phyloP scores from a whole-genome alignment of 805 yeast genomes.

The Saccharomycopsis babjevae region DNA sequence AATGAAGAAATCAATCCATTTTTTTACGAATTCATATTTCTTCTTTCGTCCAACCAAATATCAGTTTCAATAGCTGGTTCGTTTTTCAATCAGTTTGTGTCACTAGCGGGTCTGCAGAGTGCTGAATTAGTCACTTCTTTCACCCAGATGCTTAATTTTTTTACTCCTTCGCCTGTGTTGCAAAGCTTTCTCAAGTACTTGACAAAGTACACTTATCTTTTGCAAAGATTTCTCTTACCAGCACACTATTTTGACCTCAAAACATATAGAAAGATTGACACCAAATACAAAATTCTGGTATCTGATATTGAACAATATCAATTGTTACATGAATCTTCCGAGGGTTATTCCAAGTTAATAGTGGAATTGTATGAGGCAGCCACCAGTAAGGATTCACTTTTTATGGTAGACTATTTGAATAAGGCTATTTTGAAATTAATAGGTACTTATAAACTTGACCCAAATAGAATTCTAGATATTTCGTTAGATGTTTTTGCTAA shows the following conservation, averaged over 20 bases:
- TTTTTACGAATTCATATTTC: conserved; percentile 12
- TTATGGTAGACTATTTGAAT: conserved; percentile 34
- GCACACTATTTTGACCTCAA: conserved; percentile 2
- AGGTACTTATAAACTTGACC: conserved; percentile 71
- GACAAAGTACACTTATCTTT: not conserved
- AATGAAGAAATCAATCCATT: conserved; percentile 3
- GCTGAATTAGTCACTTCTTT: conserved; percentile 3
- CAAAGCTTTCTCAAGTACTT: conserved; percentile 2
- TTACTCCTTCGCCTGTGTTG: conserved; percentile 7
- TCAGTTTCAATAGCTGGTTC: conserved; percentile 3
- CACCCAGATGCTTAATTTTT: conserved; percentile 14
- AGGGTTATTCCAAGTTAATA: conserved; percentile 63
- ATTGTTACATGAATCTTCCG: conserved; percentile 60
- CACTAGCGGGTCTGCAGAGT: not conserved
- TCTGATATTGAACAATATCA: conserved; percentile 44
- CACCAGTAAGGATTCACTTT: conserved; percentile 30
- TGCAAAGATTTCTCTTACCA: not conserved
- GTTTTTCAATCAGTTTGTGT: conserved; percentile 5
- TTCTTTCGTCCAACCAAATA: conserved; percentile 1
- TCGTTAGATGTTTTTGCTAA: conserved; percentile 43
- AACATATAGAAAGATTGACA: not conserved
- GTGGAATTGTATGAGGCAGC: conserved; percentile 38
- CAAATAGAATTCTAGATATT: conserved; percentile 56
- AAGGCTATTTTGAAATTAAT: conserved; percentile 46
- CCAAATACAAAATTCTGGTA: conserved; percentile 1